Evolutionary conservation across 768 basidiomycete species (phyloP).

Genomic region (Suillus spraguei): DNA sequence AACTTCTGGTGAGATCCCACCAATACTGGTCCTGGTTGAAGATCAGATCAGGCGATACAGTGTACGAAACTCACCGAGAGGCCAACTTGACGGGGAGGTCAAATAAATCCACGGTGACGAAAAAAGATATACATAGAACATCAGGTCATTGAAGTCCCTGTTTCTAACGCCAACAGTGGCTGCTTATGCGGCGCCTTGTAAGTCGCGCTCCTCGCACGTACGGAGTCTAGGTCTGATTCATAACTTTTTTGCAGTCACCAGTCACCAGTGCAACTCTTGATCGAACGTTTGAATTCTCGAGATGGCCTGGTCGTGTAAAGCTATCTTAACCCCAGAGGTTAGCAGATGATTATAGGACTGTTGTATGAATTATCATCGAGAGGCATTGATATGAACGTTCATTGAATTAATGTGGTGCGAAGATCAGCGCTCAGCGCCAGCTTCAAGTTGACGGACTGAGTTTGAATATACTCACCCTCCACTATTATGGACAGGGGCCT

Average conservation of each 20-base stretch:
- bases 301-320: neutral
- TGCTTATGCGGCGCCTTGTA: neutral
- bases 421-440: no score
- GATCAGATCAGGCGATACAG: neutral
- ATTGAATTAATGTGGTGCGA: no score
- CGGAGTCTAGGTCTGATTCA: neutral
- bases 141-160: neutral
- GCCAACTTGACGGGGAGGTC: neutral
- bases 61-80: neutral
- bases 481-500: no score
- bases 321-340: no score
- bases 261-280: slow-evolving; percentile 1
- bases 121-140: no score
- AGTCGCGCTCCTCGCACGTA: neutral
- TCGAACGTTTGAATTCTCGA: neutral
- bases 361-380: no score
- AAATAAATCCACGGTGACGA: no score
- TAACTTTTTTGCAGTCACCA: neutral
- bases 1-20: neutral
- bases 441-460: no score
- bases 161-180: neutral
- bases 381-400: no score
- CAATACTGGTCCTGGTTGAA: neutral
- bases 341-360: no score
- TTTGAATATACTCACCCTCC: no score